Evolutionary conservation across 2,329 filamentous ascomycete species (phyloP).

Genomic region (Sarocladium kiliense): DNA sequence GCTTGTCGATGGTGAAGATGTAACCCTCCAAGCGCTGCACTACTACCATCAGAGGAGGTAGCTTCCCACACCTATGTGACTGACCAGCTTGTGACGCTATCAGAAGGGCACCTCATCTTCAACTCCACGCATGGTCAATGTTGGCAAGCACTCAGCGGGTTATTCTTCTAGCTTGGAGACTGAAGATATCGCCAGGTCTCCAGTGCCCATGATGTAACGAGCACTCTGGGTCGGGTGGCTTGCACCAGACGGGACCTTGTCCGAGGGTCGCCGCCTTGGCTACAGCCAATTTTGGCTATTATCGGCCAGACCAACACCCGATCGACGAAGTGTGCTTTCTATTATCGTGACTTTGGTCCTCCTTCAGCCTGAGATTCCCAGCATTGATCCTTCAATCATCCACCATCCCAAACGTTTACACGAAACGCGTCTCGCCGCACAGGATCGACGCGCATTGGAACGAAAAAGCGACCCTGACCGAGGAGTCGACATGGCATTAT

Average conservation of each 20-base stretch:
- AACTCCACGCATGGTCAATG: not conserved
- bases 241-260: not conserved
- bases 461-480: not conserved
- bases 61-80: not conserved
- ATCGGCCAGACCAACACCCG: too few species aligned
- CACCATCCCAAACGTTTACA: not conserved
- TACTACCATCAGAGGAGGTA: not conserved
- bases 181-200: not conserved
- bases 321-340: too few species aligned
- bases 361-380: too few species aligned
- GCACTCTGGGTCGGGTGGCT: not conserved
- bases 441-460: not conserved
- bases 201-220: not conserved
- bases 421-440: not conserved
- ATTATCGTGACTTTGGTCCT: too few species aligned
- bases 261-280: not conserved
- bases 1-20: not conserved
- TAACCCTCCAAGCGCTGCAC: conserved; percentile 5
- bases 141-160: too few species aligned
- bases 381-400: too few species aligned
- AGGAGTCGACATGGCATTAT: not conserved
- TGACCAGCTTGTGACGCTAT: not conserved
- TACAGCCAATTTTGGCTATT: too few species aligned
- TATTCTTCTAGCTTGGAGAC: not conserved
- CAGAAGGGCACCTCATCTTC: not conserved